A percentile compares a stretch with the other conserved stretches of the same genome.
Conservation (phyloP, 768 basidiomycete species). For the Psilocybe azurescens region DNA sequence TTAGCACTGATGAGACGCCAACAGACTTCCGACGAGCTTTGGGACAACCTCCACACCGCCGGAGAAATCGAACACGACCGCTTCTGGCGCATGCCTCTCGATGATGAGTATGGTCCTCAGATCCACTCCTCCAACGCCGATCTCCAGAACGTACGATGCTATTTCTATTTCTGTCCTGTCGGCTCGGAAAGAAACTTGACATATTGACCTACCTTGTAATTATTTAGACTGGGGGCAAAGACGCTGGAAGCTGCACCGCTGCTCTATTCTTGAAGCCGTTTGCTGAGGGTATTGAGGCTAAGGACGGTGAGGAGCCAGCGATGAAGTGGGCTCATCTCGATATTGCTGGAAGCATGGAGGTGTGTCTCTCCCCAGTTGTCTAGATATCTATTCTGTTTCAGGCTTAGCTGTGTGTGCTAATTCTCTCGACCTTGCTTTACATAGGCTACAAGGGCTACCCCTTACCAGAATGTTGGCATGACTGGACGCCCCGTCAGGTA, state of each 20-base stretch:
- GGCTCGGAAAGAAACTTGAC: too few species aligned
- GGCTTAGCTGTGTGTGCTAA: too few species aligned
- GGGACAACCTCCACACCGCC: conserved; percentile 69
- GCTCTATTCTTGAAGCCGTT: conserved; percentile 88
- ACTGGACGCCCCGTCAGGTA: conserved; percentile 81
- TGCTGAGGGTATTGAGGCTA: conserved; percentile 73
- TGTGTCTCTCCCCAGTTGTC: conserved; percentile 30
- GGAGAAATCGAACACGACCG: conserved; percentile 80
- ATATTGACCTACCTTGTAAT: not conserved
- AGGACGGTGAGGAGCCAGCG: conserved; percentile 55
- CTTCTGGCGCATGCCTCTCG: conserved; percentile 91
- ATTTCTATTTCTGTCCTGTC: not conserved
- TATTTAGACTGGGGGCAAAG: conserved; percentile 70
- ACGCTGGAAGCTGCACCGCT: conserved; percentile 79
- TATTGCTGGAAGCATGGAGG: conserved; percentile 81
- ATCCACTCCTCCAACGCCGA: conserved; percentile 83
- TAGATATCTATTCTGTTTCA: not conserved
- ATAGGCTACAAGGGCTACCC: conserved; percentile 49
- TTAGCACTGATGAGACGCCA: not conserved
- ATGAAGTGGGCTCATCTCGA: conserved; percentile 90
- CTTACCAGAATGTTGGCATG: conserved; percentile 79
- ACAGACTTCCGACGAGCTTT: conserved; percentile 77
- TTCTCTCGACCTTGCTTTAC: too few species aligned
- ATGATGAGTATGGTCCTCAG: conserved; percentile 79
- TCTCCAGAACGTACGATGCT: conserved; percentile 66